A percentile compares a stretch with the other conserved stretches of the same genome.
phyloP scores from a whole-genome alignment of 768 basidiomycete genomes.

The Mycena latifolia region DNA sequence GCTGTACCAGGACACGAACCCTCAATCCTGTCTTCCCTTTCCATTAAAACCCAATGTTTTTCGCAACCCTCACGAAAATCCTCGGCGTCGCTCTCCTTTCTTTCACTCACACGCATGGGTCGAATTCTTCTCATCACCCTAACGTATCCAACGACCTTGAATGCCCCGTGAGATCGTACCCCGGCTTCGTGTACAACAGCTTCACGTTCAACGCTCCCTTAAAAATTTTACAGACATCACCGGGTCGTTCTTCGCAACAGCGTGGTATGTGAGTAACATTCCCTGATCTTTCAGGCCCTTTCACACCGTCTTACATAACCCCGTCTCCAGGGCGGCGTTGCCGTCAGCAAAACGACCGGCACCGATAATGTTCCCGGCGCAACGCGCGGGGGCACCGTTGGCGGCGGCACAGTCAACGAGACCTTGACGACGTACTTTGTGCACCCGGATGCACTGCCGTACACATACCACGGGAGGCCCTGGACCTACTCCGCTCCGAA shows the following conservation, averaged over 20 bases:
- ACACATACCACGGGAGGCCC: background rate
- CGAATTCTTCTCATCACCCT: too few species aligned
- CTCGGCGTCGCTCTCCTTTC: too few species aligned
- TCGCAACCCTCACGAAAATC: too few species aligned
- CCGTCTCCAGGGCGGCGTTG: background rate
- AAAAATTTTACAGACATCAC: conserved; percentile 23
- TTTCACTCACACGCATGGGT: too few species aligned
- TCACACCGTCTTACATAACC: background rate
- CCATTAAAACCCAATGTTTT: too few species aligned
- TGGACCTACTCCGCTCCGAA: too few species aligned
- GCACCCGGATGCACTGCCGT: background rate
- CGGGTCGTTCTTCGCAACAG: conserved; percentile 24
- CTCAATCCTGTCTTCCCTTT: too few species aligned
- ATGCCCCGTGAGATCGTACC: too few species aligned
- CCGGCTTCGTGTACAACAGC: too few species aligned
- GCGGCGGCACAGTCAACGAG: conserved; percentile 8
- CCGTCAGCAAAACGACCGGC: conserved; percentile 19
- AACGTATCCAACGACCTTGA: too few species aligned
- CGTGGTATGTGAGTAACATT: conserved; percentile 30
- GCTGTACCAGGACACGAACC: too few species aligned
- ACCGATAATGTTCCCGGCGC: conserved; percentile 33
- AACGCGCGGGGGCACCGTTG: conserved; percentile 20
- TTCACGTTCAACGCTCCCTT: conserved; percentile 23
- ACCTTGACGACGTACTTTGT: conserved; percentile 6
- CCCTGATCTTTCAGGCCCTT: background rate